Evolutionary conservation across 306 rosid genomes (phyloP), one percentile per base, ranked within the genome.

Genomic region (Quercus engelmannii): DNA sequence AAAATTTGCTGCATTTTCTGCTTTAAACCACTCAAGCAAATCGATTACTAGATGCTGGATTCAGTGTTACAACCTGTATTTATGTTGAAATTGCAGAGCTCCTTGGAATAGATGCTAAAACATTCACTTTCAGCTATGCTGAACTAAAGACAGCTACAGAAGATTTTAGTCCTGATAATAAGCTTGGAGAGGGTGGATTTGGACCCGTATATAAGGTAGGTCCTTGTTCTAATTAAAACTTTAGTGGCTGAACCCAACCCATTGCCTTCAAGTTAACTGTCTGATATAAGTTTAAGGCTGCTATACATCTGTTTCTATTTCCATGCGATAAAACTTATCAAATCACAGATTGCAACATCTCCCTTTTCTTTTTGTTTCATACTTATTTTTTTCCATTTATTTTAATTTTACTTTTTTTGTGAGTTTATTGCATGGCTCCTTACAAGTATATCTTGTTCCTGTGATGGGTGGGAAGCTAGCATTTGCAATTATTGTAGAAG

Each of bases 71-170:
- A 74, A 73, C 74, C 33, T 67, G 33, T 73, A 68, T 75, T 75
- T 35, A 1, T 83, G 38, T 56, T 79, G 38, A 76, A 68, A 64
- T 76, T 80, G 84, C 94, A 93, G 94, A 86, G 68, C 85, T 89
- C 54, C 78, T 85, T n/a, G 7, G 38, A 33, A 33, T 33, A 33
- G 38, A 33, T 33, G 38, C 38, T 33, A 33, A 33, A 33, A 33
- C 38, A 33, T 33, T 33, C 38, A 33, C 38, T 33, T 33, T 33
- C 7, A 0, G 38, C 38, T 33, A 33, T 33, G 38, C 38, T 33
- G 38, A 33, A 33, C 38, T 33, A 0, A 33, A 33, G 38, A 33
- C 38, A 33, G 7, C 38, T 0, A 33, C 38, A 5, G 38, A 33
- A 33, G 41, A 33, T 33, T 28, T 28, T 33, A 33, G 35, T 33